Base-by-base conservation (phyloP, 2,329 filamentous ascomycete genomes). In the Fusarium coicis region DNA sequence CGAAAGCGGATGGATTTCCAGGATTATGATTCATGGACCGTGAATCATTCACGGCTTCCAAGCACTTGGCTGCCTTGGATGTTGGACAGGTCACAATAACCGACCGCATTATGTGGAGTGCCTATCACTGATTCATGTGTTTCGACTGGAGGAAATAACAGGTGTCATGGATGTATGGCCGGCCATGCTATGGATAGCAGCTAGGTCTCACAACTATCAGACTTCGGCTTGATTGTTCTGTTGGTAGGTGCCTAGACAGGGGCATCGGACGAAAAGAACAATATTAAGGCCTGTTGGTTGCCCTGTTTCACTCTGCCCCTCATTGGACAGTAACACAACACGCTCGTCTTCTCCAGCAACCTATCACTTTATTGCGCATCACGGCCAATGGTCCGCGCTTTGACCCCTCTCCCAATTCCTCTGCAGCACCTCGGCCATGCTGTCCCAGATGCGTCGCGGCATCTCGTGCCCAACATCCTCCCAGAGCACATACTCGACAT, bases 391-490 rank as follows among this genome's bases (percentile, higher is more conserved):
- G 9, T 9, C 19, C 7, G 14, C 30, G 23, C 14, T 16, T 26
- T 76, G 70, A 0, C 46, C 55, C 5, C 42, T 69, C 32, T 64
- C 39, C 66, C 64, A 77, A 14, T 49, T 72, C 26, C 12, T 40
- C 16, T 72, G 52, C 16, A 61, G 55, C 10, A 57, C 32, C 0
- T 58, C 44, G 8, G 49, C 65, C 34, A 69, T 37, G 11, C 46
- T 53, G 21, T 18, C 36, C 75, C 72, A 74, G 30, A 75, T 40
- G 3, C 68, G 60, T 37, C 36, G 56, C 4, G 75, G 68, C 50
- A 76, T 14, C 50, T 76, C 74, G 30, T 77, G 74, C 1, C 74
- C 75, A 49, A 75, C 68, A 54, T 76, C 73, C 14, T 72, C 62
- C 66, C 66, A 74, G 8, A 77, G 42, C 2, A 79, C 70, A 23